Conservation (phyloP, 495 filamentous ascomycete genomes). For the Friedmanniomyces simplex region DNA sequence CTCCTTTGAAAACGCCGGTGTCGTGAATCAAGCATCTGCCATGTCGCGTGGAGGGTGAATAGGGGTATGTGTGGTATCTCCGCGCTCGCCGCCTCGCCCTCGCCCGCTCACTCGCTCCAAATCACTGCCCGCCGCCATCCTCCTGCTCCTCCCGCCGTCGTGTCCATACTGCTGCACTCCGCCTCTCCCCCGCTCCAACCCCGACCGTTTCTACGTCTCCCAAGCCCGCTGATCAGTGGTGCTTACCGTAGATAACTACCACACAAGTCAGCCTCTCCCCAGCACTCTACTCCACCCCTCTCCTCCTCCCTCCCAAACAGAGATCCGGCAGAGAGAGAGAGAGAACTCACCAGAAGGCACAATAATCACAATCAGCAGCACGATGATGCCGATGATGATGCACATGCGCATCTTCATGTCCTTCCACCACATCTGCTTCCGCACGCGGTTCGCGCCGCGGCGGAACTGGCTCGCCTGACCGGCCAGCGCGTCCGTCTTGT, state of each 20-base stretch:
- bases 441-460: constrained; percentile 84
- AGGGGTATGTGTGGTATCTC: background rate
- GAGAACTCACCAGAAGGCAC: constrained; percentile 72
- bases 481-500: constrained; percentile 92
- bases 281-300: no score
- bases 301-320: no score
- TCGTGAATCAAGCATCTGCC: background rate
- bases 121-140: background rate
- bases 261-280: background rate
- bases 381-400: constrained; percentile 74
- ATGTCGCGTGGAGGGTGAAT: background rate
- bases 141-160: no score
- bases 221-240: background rate
- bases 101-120: no score
- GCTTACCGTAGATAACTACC: constrained; percentile 9
- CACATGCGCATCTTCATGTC: constrained; percentile 99
- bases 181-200: no score
- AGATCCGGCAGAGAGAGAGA: no score
- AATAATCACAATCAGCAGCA: constrained; percentile 85
- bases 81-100: background rate
- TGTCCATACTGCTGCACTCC: background rate
- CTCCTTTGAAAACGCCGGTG: constrained; percentile 1
- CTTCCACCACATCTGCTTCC: constrained; percentile 89
- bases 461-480: constrained; percentile 87
- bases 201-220: no score